Evolutionary conservation across 164 flowering plant genomes (phyloP).

Genomic region (Paratinospora sagittata): DNA sequence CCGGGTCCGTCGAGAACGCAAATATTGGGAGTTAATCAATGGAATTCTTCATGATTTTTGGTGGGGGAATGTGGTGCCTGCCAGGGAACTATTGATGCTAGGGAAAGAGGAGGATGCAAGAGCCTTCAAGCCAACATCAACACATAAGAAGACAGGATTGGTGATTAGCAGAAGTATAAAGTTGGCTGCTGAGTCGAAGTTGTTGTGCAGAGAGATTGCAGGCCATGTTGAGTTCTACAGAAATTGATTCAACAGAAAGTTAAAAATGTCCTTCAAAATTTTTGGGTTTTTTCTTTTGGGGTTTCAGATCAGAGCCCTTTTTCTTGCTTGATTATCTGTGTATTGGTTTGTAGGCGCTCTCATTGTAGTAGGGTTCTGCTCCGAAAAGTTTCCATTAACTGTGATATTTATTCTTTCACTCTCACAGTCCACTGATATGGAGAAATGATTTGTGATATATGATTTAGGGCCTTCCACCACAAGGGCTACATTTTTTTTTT

Average conservation of each 20-base stretch:
- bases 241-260: not conserved
- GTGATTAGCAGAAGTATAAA: slow-evolving; percentile 49
- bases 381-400: not conserved
- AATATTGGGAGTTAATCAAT: slow-evolving; percentile 73
- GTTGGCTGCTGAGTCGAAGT: slow-evolving; percentile 59
- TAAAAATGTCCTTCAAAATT: no score
- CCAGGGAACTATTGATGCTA: slow-evolving; percentile 55
- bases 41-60: slow-evolving; percentile 80
- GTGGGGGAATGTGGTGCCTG: slow-evolving; percentile 95
- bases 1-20: slow-evolving; percentile 55
- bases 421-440: not conserved
- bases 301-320: no score
- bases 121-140: slow-evolving; percentile 49
- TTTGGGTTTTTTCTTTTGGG: no score
- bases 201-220: slow-evolving; percentile 74
- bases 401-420: not conserved
- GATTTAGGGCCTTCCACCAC: no score
- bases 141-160: slow-evolving; percentile 68
- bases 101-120: slow-evolving; percentile 50
- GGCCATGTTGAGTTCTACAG: slow-evolving; percentile 65
- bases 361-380: not conserved
- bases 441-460: no score
- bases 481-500: no score
- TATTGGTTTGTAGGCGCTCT: no score
- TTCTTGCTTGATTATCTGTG: no score